Conservation (phyloP, 73 alveolate genomes). For the Tetrahymena borealis region DNA sequence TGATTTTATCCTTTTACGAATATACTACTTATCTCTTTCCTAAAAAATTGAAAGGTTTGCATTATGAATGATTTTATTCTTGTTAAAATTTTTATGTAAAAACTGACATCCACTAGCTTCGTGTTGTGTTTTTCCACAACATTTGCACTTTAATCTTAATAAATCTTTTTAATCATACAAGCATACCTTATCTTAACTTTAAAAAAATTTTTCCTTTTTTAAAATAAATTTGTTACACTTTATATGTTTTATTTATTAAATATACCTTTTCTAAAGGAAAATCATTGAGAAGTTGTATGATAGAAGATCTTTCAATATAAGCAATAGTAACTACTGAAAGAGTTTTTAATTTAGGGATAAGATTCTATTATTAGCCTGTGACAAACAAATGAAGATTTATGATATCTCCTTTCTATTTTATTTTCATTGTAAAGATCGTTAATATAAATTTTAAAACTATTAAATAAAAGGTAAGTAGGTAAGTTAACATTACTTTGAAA, state of each 20-base stretch:
- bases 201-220: background rate
- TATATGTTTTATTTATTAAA: background rate
- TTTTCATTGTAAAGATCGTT: background rate
- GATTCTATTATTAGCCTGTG: background rate
- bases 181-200: background rate
- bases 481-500: too few species aligned
- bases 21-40: background rate
- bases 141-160: background rate
- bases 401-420: background rate
- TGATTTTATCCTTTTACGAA: background rate
- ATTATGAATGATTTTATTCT: background rate
- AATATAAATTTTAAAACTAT: background rate
- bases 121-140: background rate
- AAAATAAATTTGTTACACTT: background rate
- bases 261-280: background rate
- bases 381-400: background rate
- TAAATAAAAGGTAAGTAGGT: too few species aligned
- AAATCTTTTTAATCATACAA: background rate
- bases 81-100: background rate
- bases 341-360: background rate
- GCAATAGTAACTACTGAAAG: background rate
- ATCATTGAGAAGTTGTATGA: background rate
- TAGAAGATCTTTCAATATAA: background rate
- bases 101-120: background rate
- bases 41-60: background rate